Evolutionary conservation across 805 yeast genomes (phyloP).

Genomic region (Starmerella riodocensis): DNA sequence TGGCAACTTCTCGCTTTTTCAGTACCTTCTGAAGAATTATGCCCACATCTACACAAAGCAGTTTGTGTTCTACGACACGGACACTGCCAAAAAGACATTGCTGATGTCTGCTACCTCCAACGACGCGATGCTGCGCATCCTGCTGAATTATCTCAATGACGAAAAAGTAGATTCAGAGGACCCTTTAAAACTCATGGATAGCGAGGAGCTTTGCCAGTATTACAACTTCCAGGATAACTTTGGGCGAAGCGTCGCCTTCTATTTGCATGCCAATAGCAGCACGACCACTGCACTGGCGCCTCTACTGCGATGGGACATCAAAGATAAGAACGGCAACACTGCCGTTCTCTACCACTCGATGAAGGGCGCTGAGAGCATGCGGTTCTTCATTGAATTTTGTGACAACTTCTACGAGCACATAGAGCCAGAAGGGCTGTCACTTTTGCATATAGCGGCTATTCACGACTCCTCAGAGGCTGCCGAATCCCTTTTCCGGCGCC

Average conservation of each 20-base stretch:
- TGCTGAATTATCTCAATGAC: constrained; percentile 38
- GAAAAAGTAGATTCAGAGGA: constrained; percentile 16
- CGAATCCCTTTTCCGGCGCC: constrained; percentile 12
- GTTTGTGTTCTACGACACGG: constrained; percentile 52
- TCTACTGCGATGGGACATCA: constrained; percentile 63
- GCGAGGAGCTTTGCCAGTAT: constrained; percentile 26
- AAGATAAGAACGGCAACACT: constrained; percentile 57
- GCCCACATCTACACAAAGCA: constrained; percentile 43
- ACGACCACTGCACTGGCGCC: too few relatives aligned
- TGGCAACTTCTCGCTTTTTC: constrained; percentile 35
- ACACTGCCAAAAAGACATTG: constrained; percentile 41
- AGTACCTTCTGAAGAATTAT: constrained; percentile 29
- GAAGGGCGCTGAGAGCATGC: not conserved
- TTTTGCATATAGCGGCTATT: constrained; percentile 56
- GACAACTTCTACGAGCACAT: constrained; percentile 38
- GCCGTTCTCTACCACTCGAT: constrained; percentile 57
- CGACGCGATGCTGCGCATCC: constrained; percentile 33
- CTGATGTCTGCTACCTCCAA: constrained; percentile 51
- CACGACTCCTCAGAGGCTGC: constrained; percentile 22
- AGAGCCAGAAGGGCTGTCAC: constrained; percentile 60
- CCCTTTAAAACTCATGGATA: not conserved
- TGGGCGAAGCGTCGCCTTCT: constrained; percentile 60
- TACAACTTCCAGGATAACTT: constrained; percentile 39
- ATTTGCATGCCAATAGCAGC: constrained; percentile 49
- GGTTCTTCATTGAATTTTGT: not conserved